phyloP scores from a whole-genome alignment of 352 stramenopile genomes.

The Phytophthora hibernalis region DNA sequence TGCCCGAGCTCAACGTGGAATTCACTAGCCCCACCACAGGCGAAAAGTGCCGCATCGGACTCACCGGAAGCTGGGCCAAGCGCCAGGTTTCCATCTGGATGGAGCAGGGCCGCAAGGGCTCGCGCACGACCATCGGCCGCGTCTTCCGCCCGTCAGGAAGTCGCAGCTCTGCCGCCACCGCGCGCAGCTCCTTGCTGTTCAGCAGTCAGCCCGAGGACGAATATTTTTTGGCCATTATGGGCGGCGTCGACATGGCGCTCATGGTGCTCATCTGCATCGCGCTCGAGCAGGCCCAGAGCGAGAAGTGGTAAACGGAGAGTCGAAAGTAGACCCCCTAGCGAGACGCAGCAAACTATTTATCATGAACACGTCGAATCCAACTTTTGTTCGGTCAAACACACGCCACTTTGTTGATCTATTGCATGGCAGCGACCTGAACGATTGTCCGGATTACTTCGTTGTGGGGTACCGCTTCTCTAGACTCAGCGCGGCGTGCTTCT shows the following conservation, averaged over 20 bases:
- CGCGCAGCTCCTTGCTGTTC: slow-evolving; percentile 28
- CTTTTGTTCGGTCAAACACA: slow-evolving; percentile 5
- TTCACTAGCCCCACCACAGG: slow-evolving; percentile 31
- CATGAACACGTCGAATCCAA: slow-evolving; percentile 18
- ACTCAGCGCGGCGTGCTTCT: slow-evolving; percentile 27
- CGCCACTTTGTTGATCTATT: slow-evolving; percentile 18
- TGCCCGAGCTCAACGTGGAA: slow-evolving; percentile 42
- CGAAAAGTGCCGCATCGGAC: slow-evolving; percentile 44
- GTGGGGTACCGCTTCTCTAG: slow-evolving; percentile 39
- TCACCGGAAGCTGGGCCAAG: slow-evolving; percentile 38
- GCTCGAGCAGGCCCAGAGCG: slow-evolving; percentile 41
- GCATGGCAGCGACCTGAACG: slow-evolving; percentile 34
- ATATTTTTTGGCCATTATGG: slow-evolving; percentile 45
- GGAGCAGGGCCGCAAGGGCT: slow-evolving; percentile 32
- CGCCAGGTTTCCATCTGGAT: slow-evolving; percentile 49
- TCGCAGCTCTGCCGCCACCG: slow-evolving; percentile 31
- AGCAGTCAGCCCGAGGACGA: slow-evolving; percentile 34
- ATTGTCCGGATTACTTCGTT: slow-evolving; percentile 47
- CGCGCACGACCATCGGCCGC: slow-evolving; percentile 36
- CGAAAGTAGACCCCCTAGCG: slow-evolving; percentile 11
- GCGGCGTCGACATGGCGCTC: slow-evolving; percentile 49
- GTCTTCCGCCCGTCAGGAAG: slow-evolving; percentile 37
- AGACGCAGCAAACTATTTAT: slow-evolving; percentile 33
- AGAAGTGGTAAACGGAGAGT: slow-evolving; percentile 30
- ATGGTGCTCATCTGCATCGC: slow-evolving; percentile 54